Evolutionary conservation across 768 basidiomycete genomes (phyloP), one percentile per base, ranked within the genome.

Genomic region (Macrocybe gigantea): DNA sequence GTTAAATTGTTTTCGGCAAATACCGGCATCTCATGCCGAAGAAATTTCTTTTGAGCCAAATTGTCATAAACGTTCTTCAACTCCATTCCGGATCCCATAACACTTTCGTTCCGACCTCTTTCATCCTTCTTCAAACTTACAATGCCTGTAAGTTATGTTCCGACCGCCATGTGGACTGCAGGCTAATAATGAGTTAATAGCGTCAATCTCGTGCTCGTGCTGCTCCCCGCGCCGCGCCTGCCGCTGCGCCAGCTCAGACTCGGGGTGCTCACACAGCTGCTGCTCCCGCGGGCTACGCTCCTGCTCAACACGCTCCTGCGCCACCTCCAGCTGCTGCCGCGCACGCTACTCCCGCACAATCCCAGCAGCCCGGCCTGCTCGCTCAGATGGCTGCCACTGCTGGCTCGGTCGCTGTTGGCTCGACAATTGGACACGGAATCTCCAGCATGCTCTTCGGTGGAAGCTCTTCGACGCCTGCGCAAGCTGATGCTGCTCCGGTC

Each of bases 401-500:
- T 29, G 92, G 91, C 52, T 88, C 88, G 49, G 91, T 94, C 43
- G 93, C 91, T 5, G 72, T 90, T 42, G 93, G 92, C 22, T 92
- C 88, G 6, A 84, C 83, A 48, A 79, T 95, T 53, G 92, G 91
- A 39, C 92, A 95, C 61, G 92, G 92, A n/a, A 61, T 95, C 53
- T 91, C 88, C 37, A 78, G 65, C 64, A 91, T 93, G 89, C 79
- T 94, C 51, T 95, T 93, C 56, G 93, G 92, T 41, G 82, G 88
- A 49, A 70, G 76, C 46, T 64, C 64, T 34, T 67, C 70, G 0
- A 56, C 77, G 10, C 63, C 75, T 6, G 68, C 71, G 1, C 72
- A 71, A 30, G 74, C 79, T 11, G 73, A 72, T 15, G 73, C 78
- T 9, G 64, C 77, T 4, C 75, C 82, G 14, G 74, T 66, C 47